These are phyloP conservation scores for Sclerotinia trifoliorum DNA, from an alignment of 2,329 filamentous ascomycete genomes.

Conservation along the genomic window DNA sequence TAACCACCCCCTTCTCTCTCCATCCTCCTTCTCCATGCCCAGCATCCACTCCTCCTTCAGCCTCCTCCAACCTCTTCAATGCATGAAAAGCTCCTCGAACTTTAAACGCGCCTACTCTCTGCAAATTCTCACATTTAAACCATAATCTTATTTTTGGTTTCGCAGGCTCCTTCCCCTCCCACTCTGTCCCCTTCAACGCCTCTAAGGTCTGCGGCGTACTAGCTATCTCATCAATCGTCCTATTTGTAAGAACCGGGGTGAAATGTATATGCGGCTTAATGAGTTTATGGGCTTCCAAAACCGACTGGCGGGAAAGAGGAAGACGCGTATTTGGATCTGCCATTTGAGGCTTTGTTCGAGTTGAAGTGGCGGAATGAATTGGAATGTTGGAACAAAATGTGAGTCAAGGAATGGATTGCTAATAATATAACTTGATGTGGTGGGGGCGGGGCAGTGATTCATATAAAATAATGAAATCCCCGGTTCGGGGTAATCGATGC, in stretches of 20 bases:
- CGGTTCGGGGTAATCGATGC: neutral
- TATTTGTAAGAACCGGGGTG: constrained; percentile 80
- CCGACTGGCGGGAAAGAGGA: constrained; percentile 70
- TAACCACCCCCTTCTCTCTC: constrained; percentile 70
- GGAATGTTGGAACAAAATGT: neutral
- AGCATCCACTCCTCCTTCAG: constrained; percentile 59
- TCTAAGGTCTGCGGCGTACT: constrained; percentile 63
- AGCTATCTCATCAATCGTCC: constrained; percentile 70
- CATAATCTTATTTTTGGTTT: constrained; percentile 70
- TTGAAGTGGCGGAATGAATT: neutral
- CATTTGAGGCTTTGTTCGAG: constrained; percentile 42
- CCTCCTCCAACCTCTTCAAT: constrained; percentile 63
- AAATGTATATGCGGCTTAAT: constrained; percentile 75
- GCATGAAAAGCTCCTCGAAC: constrained; percentile 88
- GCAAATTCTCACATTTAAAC: constrained; percentile 96
- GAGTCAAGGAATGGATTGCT: neutral
- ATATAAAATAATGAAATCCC: constrained; percentile 1
- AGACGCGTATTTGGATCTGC: constrained; percentile 54
- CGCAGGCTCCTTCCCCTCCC: constrained; percentile 57
- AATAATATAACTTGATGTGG: neutral
- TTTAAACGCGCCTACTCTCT: constrained; percentile 91
- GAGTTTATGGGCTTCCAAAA: constrained; percentile 68
- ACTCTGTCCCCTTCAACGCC: constrained; percentile 55
- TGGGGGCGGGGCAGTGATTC: constrained; percentile 14
- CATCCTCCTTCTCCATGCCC: constrained; percentile 61